Evolutionary conservation across 345 rosid genomes (phyloP).

Genomic region (Heritiera fomes): DNA sequence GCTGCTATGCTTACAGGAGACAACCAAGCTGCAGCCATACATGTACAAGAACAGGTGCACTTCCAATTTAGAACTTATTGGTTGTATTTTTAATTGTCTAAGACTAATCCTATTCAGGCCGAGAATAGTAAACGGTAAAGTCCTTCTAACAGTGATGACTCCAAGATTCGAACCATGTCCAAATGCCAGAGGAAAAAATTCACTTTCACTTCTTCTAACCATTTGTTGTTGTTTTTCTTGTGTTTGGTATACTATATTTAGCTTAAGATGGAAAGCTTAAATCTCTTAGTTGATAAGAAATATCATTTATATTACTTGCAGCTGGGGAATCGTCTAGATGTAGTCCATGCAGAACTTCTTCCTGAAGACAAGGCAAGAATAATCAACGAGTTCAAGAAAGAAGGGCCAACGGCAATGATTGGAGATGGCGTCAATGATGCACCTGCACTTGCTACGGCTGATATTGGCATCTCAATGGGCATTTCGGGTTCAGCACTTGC

Average conservation of each 20-base stretch:
- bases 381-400: constrained; percentile 47
- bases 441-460: constrained; percentile 85
- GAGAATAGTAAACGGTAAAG: too few relatives aligned
- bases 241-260: neutral
- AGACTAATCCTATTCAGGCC: too few relatives aligned
- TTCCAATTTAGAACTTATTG: neutral
- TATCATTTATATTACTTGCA: constrained; percentile 33
- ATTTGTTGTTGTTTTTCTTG: neutral
- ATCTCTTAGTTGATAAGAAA: neutral
- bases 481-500: constrained; percentile 88
- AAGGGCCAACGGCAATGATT: constrained; percentile 74
- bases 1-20: constrained; percentile 92
- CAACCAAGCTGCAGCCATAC: constrained; percentile 60
- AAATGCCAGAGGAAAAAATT: too few relatives aligned
- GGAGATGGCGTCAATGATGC: constrained; percentile 96
- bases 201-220: too few relatives aligned
- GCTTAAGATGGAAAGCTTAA: neutral
- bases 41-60: constrained; percentile 76
- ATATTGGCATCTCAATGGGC: constrained; percentile 94
- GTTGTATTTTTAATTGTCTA: too few relatives aligned
- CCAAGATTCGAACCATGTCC: too few relatives aligned
- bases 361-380: constrained; percentile 73
- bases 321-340: constrained; percentile 60
- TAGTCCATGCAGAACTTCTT: constrained; percentile 70
- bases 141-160: too few relatives aligned